Evolutionary conservation across 225 moss, liverwort and hornwort species (phyloP), one percentile per base, ranked within the genome.

Genomic region (Marchantia paleacea): DNA sequence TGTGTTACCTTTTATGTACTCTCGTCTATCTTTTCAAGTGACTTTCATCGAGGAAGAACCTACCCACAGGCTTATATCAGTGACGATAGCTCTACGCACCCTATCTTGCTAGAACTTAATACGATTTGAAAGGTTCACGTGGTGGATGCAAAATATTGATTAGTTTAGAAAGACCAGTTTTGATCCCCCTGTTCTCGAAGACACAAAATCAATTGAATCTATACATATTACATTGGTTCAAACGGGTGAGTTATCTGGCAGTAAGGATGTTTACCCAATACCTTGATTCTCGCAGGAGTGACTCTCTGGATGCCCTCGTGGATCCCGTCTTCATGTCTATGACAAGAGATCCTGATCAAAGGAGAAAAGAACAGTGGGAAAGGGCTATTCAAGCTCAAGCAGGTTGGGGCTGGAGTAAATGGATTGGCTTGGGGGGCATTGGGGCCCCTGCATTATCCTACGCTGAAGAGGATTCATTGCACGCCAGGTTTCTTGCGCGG

Each of bases 281-380:
- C 7, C 16, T 8, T 48, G 47, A 10, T 25, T 55, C 39, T 69
- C 78, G 39, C 83, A 99, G 99, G 91, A 85, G 82, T 79, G 92
- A 99, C 48, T 83, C 91, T 24, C 87, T 99, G 29, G 94, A 99
- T 86, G 88, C 89, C 54, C 86, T 99, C 63, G 89, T 95, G 72
- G 99, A 99, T 86, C 99, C 95, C 74, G 91, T 86, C 29, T 99
- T 99, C 84, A 99, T 99, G 92, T 90, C 95, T 63, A 99, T 99
- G 99, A 99, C 91, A 24, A 90, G 99, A 89, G 99, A 99, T 86
- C 99, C 99, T 84, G 99, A 99, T 75, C 99, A 95, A 79, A 86
- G 99, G 81, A 86, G 99, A 73, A 95, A 94, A 81, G 99, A 99
- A 82, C 99, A 99, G 81, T 99, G 99, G 99, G 95, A 95, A 79